Base-by-base conservation (phyloP, 2,329 filamentous ascomycete genomes). In the Apiospora pterosperma region DNA sequence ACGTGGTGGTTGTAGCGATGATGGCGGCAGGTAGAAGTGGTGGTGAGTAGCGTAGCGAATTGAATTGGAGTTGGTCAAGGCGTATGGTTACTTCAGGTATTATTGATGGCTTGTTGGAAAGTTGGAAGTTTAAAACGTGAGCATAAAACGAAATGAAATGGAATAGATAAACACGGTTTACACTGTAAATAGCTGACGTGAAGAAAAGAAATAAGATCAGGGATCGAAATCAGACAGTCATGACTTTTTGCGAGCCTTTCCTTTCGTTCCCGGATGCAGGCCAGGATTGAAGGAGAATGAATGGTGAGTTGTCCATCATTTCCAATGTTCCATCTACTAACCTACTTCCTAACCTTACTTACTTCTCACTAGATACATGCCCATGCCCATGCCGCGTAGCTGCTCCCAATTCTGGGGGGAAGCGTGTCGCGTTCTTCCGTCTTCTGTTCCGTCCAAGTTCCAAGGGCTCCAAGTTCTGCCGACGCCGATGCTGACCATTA, bases 271-370 rank as follows among this genome's bases (percentile, higher is more conserved):
- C 48, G 48, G 48, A 55, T 55, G 48, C 48, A 55, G 48, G 14
- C 25, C 21, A 34, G 28, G 25, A 34, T 19, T 55, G 25, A 34
- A n/a, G 19, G 48, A 55, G 28, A 55, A 55, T 55, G 48, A 55
- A n/a, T n/a, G n/a, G n/a, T n/a, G n/a, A n/a, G n/a, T n/a, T n/a
- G 28, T 55, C 48, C 48, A 55, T 55, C 48, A 55, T 55, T 55
- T 55, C n/a, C 48, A 34, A 34, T 55, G 48, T 55, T 55, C 48
- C 28, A 55, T 31, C 19, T 42, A 28, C 48, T 55, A 55, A n/a
- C 21, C 31, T 11, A 28, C 8, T 25, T 23, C 42, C 42, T 14
- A 48, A n/a, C 42, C 42, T 12, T 25, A 12, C 23, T 28, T 48
- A 28, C n/a, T 21, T 19, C n/a, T n/a, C n/a, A n/a, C n/a, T n/a